Evolutionary conservation across 768 basidiomycete genomes (phyloP).

Genomic region (Lactarius tabidus): DNA sequence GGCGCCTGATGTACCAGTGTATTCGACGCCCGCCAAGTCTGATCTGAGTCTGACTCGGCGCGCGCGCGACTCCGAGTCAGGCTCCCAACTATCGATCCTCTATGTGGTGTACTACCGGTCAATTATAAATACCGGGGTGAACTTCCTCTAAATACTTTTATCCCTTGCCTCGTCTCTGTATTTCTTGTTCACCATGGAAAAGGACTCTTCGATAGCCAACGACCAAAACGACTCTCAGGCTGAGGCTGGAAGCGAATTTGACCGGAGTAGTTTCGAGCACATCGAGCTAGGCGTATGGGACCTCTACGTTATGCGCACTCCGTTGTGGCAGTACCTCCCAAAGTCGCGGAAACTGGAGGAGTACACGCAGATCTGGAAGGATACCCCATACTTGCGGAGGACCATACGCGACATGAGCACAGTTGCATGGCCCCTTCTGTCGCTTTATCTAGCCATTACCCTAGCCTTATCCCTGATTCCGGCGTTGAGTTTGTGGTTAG

Average conservation of each 20-base stretch:
- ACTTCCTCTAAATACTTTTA: too few relatives aligned
- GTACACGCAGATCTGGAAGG: neutral
- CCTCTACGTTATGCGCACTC: neutral
- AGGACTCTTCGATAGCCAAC: neutral
- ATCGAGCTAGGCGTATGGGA: neutral
- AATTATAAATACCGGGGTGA: neutral
- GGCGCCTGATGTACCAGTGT: too few relatives aligned
- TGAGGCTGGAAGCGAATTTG: neutral
- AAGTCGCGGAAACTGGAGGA: neutral
- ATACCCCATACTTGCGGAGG: slow-evolving; percentile 36
- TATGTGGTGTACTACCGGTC: too few relatives aligned
- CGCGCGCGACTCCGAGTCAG: neutral
- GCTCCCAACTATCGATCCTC: neutral
- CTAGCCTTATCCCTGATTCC: slow-evolving; percentile 5
- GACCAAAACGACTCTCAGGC: neutral
- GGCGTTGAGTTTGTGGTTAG: slow-evolving; percentile 14
- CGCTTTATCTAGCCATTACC: slow-evolving; percentile 7
- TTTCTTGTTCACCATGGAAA: neutral
- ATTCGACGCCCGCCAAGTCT: too few relatives aligned
- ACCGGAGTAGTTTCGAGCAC: neutral
- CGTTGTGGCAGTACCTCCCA: neutral
- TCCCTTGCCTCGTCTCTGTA: neutral
- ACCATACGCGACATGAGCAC: slow-evolving; percentile 37
- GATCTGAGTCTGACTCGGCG: too few relatives aligned
- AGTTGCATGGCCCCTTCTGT: slow-evolving; percentile 8